Evolutionary conservation across 108 stramenopile genomes (phyloP), one percentile per base, ranked within the genome.

Genomic region (Cyclotella distinguenda): DNA sequence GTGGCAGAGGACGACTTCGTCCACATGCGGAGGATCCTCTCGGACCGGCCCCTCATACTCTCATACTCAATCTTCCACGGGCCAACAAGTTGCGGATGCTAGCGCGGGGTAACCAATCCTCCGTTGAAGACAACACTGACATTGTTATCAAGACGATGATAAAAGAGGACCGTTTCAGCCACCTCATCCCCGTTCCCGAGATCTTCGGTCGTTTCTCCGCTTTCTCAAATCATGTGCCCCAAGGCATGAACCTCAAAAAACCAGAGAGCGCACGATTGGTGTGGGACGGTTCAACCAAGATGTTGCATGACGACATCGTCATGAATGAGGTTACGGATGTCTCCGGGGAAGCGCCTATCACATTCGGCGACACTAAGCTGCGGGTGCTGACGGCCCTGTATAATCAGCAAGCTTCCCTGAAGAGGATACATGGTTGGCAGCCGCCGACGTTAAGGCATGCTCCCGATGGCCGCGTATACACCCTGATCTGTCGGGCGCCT

Each of bases 251-350:
- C 21, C 23, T 23, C 15, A 64, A 64, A 26, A 51, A 10, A 4
- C 30, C 26, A 12, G 46, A 51, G 19, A 51, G n/a, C 23, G 15
- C 54, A n/a, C 4, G 63, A 2, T 21, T 51, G 19, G 16, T 46
- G 21, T 69, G 57, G 57, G 58, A 69, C 49, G 57, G 45, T 1
- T 47, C 58, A 1, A 60, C 54, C 9, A 68, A 58, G 40, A 27
- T 22, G 3, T 49, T n/a, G n/a, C n/a, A n/a, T n/a, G n/a, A n/a
- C n/a, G n/a, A n/a, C 15, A 40, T 26, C 6, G 58, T 50, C 21
- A 34, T 69, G 35, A 69, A 69, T 18, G 49, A 69, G 1, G 26
- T 57, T 13, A 32, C 55, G n/a, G 28, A 16, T 3, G 50, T 7
- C n/a, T 44, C 23, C 1, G 12, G 27, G 1, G 45, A 47, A 38